Percentiles rank a stretch among this genome's conserved stretches.
Conservation (phyloP, 2,329 filamentous ascomycete species). For the Cladophialophora carrionii region DNA sequence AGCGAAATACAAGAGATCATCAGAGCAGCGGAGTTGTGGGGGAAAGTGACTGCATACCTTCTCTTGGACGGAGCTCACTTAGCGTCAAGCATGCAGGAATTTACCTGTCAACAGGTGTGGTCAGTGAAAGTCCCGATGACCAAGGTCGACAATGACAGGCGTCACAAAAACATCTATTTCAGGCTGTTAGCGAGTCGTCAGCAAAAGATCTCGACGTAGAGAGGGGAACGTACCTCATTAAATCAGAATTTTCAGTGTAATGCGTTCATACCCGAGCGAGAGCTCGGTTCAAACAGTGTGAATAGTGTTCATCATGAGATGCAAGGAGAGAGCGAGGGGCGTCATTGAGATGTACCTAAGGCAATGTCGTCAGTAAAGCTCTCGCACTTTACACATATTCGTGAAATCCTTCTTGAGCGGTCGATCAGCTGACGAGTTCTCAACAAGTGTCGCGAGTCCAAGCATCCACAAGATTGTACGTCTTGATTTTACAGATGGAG, state of each 20-base stretch:
- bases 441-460: conserved; percentile 64
- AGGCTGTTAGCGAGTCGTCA: conserved; percentile 41
- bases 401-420: conserved; percentile 22
- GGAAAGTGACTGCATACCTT: conserved; percentile 9
- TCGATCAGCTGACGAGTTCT: conserved; percentile 68
- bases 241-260: conserved; percentile 70
- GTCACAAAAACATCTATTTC: conserved; percentile 46
- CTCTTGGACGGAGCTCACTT: conserved; percentile 9
- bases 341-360: conserved; percentile 39
- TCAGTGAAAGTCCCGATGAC: conserved; percentile 23
- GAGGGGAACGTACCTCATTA: conserved; percentile 61
- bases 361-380: conserved; percentile 29
- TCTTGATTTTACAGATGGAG: conserved; percentile 58
- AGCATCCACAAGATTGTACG: conserved; percentile 68
- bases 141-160: conserved; percentile 41
- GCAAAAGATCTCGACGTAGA: conserved; percentile 5
- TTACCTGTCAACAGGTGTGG: not conserved
- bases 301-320: conserved; percentile 69
- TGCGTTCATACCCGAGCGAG: conserved; percentile 59
- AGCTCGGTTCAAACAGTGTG: conserved; percentile 69
- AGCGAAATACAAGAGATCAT: conserved; percentile 65
- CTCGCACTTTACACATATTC: conserved; percentile 30
- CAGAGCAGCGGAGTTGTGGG: conserved; percentile 45
- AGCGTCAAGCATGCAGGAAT: not conserved
- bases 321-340: conserved; percentile 40